Evolutionary conservation across 2,329 filamentous ascomycete species (phyloP), one percentile per base, ranked within the genome.

Genomic region (Huntiella decipiens): DNA sequence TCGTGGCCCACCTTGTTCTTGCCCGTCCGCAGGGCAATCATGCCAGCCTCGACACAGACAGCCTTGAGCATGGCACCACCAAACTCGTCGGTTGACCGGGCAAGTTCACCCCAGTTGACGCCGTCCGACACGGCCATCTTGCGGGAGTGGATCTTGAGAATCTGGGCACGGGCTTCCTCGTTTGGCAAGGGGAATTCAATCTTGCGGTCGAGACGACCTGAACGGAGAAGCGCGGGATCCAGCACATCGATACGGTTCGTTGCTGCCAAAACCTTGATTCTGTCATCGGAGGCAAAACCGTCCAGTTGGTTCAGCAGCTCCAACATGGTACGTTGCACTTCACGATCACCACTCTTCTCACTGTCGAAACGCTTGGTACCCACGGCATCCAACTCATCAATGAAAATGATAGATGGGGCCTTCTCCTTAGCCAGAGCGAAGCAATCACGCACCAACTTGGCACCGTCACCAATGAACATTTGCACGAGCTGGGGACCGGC

Each of bases 381-480:
- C n/a, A 98, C 81, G 48, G 91, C 91, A 60, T 98, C 91, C 52
- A 98, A 68, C 65, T 98, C 91, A 65, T 98, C 91, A 57, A 98
- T 96, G 70, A 98, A 98, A 63, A 98, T 98, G 63, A 98, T 98
- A 49, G 91, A 86, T 0, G 91, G 92, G 0, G 91, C 91, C 70
- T 98, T 98, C 65, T 98, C 91, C 63, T 98, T 98, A 45, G 91
- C 91, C 11, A 98, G 70, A 2, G 91, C 91, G 60, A 98, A 98
- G 65, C 85, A 93, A 66, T 98, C 91, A 49, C 91, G 82, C 37
- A 98, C 91, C 28, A 98, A 74, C 66, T 98, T 98, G 38, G 92
- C 91, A 57, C 91, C 91, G 55, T 98, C 92, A 61, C 91, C 91
- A 36, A 98, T 98, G 62, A 96, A 98, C 91, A 96, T 98, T 63